A percentile compares a stretch with the other conserved stretches of the same genome.
These are phyloP conservation scores for Coniochaeta hoffmannii DNA, from an alignment of 2,329 filamentous ascomycete species.

Conservation along the genomic window DNA sequence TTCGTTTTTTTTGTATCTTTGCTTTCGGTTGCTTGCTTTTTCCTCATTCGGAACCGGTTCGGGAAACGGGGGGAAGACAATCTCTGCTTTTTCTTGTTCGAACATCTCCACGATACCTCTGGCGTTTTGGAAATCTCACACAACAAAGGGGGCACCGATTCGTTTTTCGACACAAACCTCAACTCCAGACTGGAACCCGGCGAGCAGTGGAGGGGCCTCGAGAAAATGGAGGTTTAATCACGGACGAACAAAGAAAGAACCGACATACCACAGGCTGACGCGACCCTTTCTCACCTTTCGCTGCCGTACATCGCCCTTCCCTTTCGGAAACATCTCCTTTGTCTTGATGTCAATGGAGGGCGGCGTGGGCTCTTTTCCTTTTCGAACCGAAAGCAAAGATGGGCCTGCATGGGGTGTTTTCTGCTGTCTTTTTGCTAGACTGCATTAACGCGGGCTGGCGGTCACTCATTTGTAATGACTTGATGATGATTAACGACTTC, in stretches of 20 bases:
- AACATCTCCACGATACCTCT: conserved; percentile 2
- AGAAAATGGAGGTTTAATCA: not conserved
- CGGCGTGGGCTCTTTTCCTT: conserved; percentile 11
- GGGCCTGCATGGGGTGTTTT: conserved; percentile 16
- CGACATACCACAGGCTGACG: conserved; percentile 13
- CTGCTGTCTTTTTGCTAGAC: conserved; percentile 9
- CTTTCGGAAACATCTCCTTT: conserved; percentile 13
- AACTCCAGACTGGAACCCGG: conserved; percentile 13
- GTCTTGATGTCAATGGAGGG: conserved; percentile 6
- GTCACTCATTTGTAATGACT: conserved; percentile 17
- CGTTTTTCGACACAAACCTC: not conserved
- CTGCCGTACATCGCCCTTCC: conserved; percentile 15
- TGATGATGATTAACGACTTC: conserved; percentile 18
- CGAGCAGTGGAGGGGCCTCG: conserved; percentile 2
- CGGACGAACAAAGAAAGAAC: conserved; percentile 3
- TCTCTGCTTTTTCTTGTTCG: not conserved
- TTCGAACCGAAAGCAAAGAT: not conserved
- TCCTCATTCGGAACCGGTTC: conserved; percentile 5
- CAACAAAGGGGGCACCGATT: conserved; percentile 5
- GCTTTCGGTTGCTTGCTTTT: conserved; percentile 11
- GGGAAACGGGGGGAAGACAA: not conserved
- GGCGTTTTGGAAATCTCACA: conserved; percentile 7
- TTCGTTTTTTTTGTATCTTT: conserved; percentile 14
- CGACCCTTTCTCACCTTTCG: conserved; percentile 5
- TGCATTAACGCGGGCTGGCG: conserved; percentile 12